Evolutionary conservation across 352 stramenopile genomes (phyloP), one percentile per base, ranked within the genome.

Genomic region (Achlya hypogyna): DNA sequence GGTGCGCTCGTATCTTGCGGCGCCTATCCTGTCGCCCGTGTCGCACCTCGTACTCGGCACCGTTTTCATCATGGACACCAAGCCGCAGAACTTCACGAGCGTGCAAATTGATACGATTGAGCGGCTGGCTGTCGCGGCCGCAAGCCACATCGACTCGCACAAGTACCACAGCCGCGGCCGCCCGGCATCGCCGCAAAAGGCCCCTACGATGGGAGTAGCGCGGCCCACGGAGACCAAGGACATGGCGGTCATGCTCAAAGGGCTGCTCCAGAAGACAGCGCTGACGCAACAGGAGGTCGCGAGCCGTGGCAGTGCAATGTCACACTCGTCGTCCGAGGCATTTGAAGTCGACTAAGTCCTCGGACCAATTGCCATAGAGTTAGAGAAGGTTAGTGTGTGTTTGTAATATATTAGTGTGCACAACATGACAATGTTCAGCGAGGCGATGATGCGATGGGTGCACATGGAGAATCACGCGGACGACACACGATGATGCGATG

Each of bases 1-100:
- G 29, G 49, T 67, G 4, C 60, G 60, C 4, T 67, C 51, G n/a
- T 67, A 67, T 45, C 38, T 49, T 6, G 42, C 60, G 14, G 38
- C 60, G 18, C 60, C 60, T 4, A 67, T 67, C 27, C 23, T 67
- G 12, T 56, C 49, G 25, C 91, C 82, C 31, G 81, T 80, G 4
- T 87, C 82, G 9, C 82, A 82, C 22, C 81, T 91, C 71, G 75
- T 93, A 42, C 75, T 94, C 4, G 86, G 86, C 16, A 93, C 86
- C 43, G 84, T 94, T 40, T 94, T 93, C 56, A 84, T 94, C 62
- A 91, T 93, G 31, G 86, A 94, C 71, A 94, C 83, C 43, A 81
- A 93, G 63, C 82, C 84, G 40, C 82, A 84, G 18, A 49, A 29
- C n/a, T 49, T 49, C 23, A 27, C 51, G 4, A 49, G 49, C 20